Evolutionary conservation across 768 basidiomycete species (phyloP), one percentile per base, ranked within the genome.

Genomic region (Tylopilus sp.): DNA sequence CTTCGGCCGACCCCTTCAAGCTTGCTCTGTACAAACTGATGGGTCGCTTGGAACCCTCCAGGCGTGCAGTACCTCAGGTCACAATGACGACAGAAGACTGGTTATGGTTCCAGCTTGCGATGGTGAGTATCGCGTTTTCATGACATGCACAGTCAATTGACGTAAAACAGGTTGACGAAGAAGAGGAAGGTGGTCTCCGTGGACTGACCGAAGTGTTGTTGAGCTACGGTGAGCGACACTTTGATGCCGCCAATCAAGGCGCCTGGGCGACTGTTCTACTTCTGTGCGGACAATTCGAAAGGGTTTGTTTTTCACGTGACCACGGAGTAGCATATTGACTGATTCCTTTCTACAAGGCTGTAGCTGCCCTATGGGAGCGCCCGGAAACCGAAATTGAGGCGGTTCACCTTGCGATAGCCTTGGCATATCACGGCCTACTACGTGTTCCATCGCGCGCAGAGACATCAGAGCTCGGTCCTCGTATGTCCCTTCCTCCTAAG

Each of bases 61-160:
- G 89, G 51, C 80, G 93, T 44, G 87, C 83, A 61, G 85, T 95
- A 3, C 80, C 84, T 6, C 82, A 85, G 36, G 92, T 98, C 6
- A 98, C 94, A 0, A 81, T 81, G 11, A 95, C 94, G 1, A 94
- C 92, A 3, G 97, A 98, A 67, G 97, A 99, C 70, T 99, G 96
- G 96, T 76, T 98, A 31, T 99, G 96, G 96, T 86, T 95, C 76
- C 95, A 99, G 72, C 79, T 98, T 14, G 79, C 86, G 1, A 88
- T 98, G 83, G 89, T 85, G 44, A 14, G 33, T 50, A 31, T 38
- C 24, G 17, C 0, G 16, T 34, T 51, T 26, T 29, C 31, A 12
- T 17, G 26, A 31, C 43, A 45, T 16, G 11, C 21, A 62, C 17
- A n/a, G 1, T 44, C 6, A 52, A 47, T 56, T 49, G 38, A 64